A percentile compares a stretch with the other conserved stretches of the same genome.
These are phyloP conservation scores for Sporothrix brunneoviolacea DNA, from an alignment of 2,329 filamentous ascomycete species.

Conservation along the genomic window DNA sequence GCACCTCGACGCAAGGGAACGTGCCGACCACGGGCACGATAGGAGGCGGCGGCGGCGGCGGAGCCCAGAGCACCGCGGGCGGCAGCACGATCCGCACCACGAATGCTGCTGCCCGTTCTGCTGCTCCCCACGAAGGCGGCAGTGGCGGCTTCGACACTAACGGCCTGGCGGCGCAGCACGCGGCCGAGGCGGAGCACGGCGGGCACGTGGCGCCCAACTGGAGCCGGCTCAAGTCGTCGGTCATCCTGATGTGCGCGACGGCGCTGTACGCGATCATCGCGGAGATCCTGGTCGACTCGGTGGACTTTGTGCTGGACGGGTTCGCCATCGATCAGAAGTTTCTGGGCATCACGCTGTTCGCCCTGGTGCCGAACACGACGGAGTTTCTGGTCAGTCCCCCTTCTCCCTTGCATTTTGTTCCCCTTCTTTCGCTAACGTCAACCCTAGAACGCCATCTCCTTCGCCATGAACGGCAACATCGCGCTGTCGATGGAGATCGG, in stretches of 20 bases:
- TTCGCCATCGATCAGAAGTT: constrained; percentile 96
- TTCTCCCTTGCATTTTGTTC: no score
- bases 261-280: constrained; percentile 93
- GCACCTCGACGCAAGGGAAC: constrained; percentile 20
- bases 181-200: constrained; percentile 41
- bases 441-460: constrained; percentile 91
- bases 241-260: constrained; percentile 84
- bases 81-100: constrained; percentile 6
- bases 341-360: constrained; percentile 91
- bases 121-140: constrained; percentile 12
- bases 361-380: constrained; percentile 94
- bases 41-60: constrained; percentile 2
- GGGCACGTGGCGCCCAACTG: constrained; percentile 99
- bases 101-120: constrained; percentile 10
- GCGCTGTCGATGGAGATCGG: constrained; percentile 98
- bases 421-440: no score
- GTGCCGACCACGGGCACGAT: not conserved
- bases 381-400: constrained; percentile 88
- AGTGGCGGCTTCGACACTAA: constrained; percentile 4
- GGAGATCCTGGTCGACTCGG: constrained; percentile 92
- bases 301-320: constrained; percentile 89
- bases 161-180: not conserved
- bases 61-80: not conserved
- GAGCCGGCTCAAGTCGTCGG: constrained; percentile 82
- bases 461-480: constrained; percentile 99